phyloP scores from a whole-genome alignment of 345 rosid species.

The Populus tremula region DNA sequence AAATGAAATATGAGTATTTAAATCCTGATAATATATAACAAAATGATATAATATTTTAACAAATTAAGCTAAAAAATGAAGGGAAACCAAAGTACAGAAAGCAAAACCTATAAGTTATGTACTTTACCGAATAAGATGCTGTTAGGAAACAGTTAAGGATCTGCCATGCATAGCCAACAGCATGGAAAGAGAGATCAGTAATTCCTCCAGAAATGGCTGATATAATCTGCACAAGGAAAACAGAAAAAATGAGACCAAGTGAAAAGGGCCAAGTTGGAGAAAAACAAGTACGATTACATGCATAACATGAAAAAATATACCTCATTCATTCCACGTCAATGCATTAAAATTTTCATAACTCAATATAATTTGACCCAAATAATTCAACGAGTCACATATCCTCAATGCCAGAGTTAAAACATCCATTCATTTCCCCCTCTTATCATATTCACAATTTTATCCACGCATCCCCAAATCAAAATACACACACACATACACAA shows the following conservation, averaged over 20 bases:
- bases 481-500: too few relatives aligned
- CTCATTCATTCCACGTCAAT: too few relatives aligned
- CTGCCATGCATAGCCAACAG: slow-evolving; percentile 95
- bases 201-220: slow-evolving; percentile 97
- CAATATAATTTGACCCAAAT: too few relatives aligned
- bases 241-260: neutral
- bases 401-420: too few relatives aligned
- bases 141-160: slow-evolving; percentile 83
- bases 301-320: too few relatives aligned
- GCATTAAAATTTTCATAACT: too few relatives aligned
- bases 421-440: too few relatives aligned
- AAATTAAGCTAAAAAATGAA: neutral
- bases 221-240: slow-evolving; percentile 53
- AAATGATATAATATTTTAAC: neutral
- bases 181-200: slow-evolving; percentile 86
- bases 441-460: too few relatives aligned
- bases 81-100: neutral
- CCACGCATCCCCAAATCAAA: too few relatives aligned
- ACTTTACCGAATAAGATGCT: slow-evolving; percentile 91
- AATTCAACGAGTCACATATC: too few relatives aligned
- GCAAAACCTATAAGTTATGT: slow-evolving; percentile 7
- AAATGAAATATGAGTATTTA: neutral
- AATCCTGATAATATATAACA: neutral
- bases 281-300: too few relatives aligned
- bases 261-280: too few relatives aligned